phyloP scores from a whole-genome alignment of 192 early-diverging fungal species.

The Coemansia sp. region DNA sequence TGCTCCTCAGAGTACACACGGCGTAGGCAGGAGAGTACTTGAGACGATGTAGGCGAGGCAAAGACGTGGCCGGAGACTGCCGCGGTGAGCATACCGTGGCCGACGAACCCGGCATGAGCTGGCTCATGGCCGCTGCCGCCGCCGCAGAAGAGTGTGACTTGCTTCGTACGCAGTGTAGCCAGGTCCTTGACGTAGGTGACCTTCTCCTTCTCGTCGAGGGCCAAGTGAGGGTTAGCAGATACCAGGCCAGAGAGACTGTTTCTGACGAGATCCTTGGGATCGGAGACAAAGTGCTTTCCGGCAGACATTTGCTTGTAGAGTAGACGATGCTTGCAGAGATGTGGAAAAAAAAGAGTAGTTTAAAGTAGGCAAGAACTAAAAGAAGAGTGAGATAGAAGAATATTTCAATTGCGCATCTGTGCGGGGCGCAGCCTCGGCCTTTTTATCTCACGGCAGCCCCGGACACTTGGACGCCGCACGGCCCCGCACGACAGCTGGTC shows the following conservation, averaged over 20 bases:
- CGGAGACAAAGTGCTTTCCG: slow-evolving; percentile 63
- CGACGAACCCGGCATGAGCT: slow-evolving; percentile 78
- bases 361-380: background rate
- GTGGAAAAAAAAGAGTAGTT: background rate
- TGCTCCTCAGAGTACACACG: slow-evolving; percentile 61
- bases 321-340: background rate
- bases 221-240: slow-evolving; percentile 62
- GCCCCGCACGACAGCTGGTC: background rate
- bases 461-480: background rate
- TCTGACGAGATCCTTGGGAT: slow-evolving; percentile 62
- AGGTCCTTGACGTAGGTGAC: slow-evolving; percentile 66
- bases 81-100: slow-evolving; percentile 70
- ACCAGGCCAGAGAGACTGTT: slow-evolving; percentile 64
- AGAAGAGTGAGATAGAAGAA: background rate
- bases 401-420: background rate
- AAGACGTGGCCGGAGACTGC: slow-evolving; percentile 85
- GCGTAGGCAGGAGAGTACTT: slow-evolving; percentile 75
- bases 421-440: background rate
- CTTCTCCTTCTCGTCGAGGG: slow-evolving; percentile 62
- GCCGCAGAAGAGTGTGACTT: slow-evolving; percentile 80
- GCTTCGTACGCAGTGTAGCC: slow-evolving; percentile 52
- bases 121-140: slow-evolving; percentile 89
- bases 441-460: background rate
- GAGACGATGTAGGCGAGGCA: slow-evolving; percentile 79
- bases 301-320: slow-evolving; percentile 19